phyloP scores from a whole-genome alignment of 495 filamentous ascomycete genomes.

The Xylaria acuta region DNA sequence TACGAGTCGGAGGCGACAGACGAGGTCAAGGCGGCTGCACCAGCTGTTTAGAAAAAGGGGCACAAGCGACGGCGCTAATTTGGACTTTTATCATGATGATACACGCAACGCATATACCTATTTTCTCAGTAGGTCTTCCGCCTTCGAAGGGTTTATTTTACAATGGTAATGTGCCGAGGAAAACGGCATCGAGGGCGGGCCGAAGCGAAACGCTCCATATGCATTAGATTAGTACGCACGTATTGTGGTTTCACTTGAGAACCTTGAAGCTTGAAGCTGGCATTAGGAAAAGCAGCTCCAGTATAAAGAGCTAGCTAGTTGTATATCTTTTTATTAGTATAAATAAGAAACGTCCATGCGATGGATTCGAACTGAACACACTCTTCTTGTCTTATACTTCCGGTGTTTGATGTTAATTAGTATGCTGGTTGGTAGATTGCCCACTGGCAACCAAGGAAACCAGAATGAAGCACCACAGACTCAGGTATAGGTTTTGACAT shows the following conservation, averaged over 20 bases:
- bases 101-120: slow-evolving; percentile 24
- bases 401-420: neutral
- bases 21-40: slow-evolving; percentile 78
- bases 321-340: neutral
- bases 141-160: slow-evolving; percentile 12
- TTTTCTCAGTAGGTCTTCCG: slow-evolving; percentile 32
- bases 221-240: slow-evolving; percentile 19
- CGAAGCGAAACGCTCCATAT: slow-evolving; percentile 32
- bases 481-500: neutral
- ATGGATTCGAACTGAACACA: neutral
- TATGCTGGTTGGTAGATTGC: neutral
- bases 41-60: slow-evolving; percentile 46
- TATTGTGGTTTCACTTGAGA: slow-evolving; percentile 14
- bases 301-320: neutral
- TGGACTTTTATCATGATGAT: slow-evolving; percentile 30
- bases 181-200: slow-evolving; percentile 20
- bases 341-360: neutral
- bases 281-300: neutral
- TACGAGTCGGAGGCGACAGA: slow-evolving; percentile 85
- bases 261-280: neutral
- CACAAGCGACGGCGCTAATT: slow-evolving; percentile 31
- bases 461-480: neutral
- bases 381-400: neutral
- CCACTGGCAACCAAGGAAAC: neutral
- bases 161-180: neutral